These are phyloP conservation scores for Puccinia hordei DNA, from an alignment of 1,284 basidiomycete species.

Conservation along the genomic window DNA sequence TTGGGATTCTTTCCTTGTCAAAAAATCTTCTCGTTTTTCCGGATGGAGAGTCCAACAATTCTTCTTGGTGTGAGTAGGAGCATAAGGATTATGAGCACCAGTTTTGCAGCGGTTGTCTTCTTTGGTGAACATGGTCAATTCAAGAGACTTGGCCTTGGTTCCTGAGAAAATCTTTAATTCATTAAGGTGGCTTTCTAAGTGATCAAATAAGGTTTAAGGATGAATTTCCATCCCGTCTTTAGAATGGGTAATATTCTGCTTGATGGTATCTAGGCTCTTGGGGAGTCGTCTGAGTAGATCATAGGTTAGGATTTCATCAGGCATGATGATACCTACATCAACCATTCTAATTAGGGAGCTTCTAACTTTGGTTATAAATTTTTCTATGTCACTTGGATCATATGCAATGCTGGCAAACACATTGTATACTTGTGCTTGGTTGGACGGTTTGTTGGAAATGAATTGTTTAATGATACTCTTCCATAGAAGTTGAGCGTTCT, in stretches of 20 bases:
- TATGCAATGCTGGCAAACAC: neutral
- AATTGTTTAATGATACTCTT: too few relatives aligned
- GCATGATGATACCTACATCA: neutral
- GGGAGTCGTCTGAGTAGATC: neutral
- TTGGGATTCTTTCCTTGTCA: neutral
- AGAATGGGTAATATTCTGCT: slow-evolving; percentile 7
- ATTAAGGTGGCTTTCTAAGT: neutral
- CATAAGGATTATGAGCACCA: neutral
- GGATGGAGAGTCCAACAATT: neutral
- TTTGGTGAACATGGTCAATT: slow-evolving; percentile 2
- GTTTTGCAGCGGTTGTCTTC: neutral
- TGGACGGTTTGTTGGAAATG: too few relatives aligned
- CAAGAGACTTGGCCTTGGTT: too few relatives aligned
- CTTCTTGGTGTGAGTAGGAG: neutral
- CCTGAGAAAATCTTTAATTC: neutral
- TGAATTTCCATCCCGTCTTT: neutral
- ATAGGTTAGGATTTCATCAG: neutral
- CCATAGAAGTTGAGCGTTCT: too few relatives aligned
- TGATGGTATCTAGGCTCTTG: too few relatives aligned
- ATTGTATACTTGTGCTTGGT: too few relatives aligned
- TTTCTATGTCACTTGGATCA: neutral
- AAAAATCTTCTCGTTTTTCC: neutral
- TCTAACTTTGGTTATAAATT: slow-evolving; percentile 2
- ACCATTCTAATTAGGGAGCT: neutral
- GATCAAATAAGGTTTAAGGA: neutral